phyloP scores from a whole-genome alignment of 2,329 filamentous ascomycete genomes.

The Ophiostoma populinum region DNA sequence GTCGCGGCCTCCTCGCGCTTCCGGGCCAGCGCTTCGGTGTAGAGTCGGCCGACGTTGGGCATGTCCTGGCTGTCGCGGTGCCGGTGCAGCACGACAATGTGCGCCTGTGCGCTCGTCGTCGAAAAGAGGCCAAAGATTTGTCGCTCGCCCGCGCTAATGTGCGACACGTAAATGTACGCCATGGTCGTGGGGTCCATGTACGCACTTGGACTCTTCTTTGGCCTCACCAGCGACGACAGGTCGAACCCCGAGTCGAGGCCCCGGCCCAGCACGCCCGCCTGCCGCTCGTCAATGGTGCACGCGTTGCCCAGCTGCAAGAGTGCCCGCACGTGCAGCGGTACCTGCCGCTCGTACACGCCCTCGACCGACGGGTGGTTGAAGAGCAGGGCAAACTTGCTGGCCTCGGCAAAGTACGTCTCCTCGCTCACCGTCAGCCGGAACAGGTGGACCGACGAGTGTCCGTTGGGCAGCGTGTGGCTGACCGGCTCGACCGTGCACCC shows the following conservation, averaged over 20 bases:
- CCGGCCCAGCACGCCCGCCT: slow-evolving; percentile 78
- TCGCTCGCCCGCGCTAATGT: slow-evolving; percentile 75
- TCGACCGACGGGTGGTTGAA: slow-evolving; percentile 92
- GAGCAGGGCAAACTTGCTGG: slow-evolving; percentile 62
- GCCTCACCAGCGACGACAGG: slow-evolving; percentile 53
- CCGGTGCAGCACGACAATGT: slow-evolving; percentile 77
- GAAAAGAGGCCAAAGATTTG: slow-evolving; percentile 93
- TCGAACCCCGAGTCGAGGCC: slow-evolving; percentile 92
- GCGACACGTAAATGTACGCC: slow-evolving; percentile 81
- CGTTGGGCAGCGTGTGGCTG: slow-evolving; percentile 83
- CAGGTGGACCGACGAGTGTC: slow-evolving; percentile 80
- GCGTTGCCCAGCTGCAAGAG: slow-evolving; percentile 78
- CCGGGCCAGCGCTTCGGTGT: slow-evolving; percentile 55
- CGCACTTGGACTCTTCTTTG: slow-evolving; percentile 36
- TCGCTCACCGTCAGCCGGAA: slow-evolving; percentile 89
- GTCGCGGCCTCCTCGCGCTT: slow-evolving; percentile 38
- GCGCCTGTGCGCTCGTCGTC: slow-evolving; percentile 58
- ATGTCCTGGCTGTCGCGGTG: slow-evolving; percentile 67
- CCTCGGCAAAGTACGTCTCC: slow-evolving; percentile 69
- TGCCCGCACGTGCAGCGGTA: slow-evolving; percentile 73
- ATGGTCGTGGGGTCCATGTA: slow-evolving; percentile 64
- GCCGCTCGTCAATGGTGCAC: slow-evolving; percentile 83
- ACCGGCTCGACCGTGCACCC: slow-evolving; percentile 86
- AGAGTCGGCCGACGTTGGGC: slow-evolving; percentile 81
- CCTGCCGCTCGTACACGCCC: slow-evolving; percentile 88